Evolutionary conservation across 83 land plant species (phyloP), one percentile per base, ranked within the genome.

Genomic region (Diphasiastrum complanatum): DNA sequence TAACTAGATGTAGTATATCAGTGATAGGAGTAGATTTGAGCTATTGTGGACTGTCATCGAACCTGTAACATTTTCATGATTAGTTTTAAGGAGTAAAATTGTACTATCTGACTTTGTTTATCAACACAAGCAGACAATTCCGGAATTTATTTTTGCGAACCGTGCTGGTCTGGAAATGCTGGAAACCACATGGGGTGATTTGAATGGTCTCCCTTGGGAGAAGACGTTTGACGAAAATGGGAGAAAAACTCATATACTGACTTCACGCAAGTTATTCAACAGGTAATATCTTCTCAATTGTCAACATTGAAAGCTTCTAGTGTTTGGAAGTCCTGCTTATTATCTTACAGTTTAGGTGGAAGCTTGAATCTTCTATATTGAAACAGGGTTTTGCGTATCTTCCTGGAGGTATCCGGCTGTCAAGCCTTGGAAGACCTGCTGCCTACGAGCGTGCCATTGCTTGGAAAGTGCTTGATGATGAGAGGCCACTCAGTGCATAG

Each of bases 131-230:
- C 81, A 83, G 85, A 33, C 81, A 16, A 19, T 71, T 30, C 86
- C 86, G 54, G 82, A 80, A 35, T 79, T 82, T 61, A 74, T 78
- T 33, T 88, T 85, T 63, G 95, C 95, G 37, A 88, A 88, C 74
- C 86, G 86, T 45, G 87, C 95, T 6, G 95, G 95, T 6, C 75
- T 88, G 33, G 95, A 88, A 66, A 88, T 88, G 95, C 68, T 88
- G 33, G 91, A 88, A 60, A 88, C 95, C 0, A 79, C 95, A 16
- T 68, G 81, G 36, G 76, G 75, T n/a, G 86, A 84, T 19, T 62
- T 88, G 45, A 90, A 88, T 66, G 81, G 80, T 32, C 69, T 85
- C 37, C 61, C 79, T 16, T 45, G 78, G 69, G 92, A 86, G 45
- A 86, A 80, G 70, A 80, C 81, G 27, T 77, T 88, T 43, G 91